Evolutionary conservation across 2,329 filamentous ascomycete genomes (phyloP).

Genomic region (Calonectria honghensis): DNA sequence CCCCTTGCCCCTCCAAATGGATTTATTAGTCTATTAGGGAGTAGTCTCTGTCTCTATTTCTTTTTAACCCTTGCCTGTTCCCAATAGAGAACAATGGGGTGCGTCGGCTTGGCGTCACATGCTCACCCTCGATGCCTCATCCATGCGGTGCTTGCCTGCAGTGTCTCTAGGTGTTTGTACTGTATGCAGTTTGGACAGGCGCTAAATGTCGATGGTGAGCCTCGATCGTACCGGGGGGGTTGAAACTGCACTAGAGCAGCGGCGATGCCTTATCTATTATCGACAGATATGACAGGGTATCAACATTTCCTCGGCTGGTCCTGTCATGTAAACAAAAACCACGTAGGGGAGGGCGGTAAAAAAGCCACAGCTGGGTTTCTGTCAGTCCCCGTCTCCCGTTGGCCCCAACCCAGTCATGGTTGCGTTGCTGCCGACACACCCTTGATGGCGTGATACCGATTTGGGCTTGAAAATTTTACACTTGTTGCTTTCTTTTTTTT

Average conservation of each 20-base stretch:
- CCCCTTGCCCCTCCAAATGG: background rate
- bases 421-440: constrained; percentile 24
- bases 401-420: constrained; percentile 12
- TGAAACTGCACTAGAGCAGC: constrained; percentile 17
- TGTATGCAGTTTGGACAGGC: background rate
- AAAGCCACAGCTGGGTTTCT: constrained; percentile 21
- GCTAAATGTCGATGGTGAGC: constrained; percentile 11
- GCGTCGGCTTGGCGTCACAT: constrained; percentile 50
- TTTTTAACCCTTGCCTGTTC: constrained; percentile 21
- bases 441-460: constrained; percentile 36
- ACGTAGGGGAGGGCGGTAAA: background rate
- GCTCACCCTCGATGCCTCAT: constrained; percentile 26
- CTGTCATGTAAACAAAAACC: constrained; percentile 4
- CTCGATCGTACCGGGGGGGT: constrained; percentile 3
- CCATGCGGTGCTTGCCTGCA: constrained; percentile 4
- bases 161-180: background rate
- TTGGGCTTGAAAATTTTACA: constrained; percentile 18
- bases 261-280: constrained; percentile 17
- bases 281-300: background rate
- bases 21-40: constrained; percentile 20
- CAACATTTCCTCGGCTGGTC: background rate
- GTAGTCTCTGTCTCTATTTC: constrained; percentile 6
- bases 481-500: constrained; percentile 1
- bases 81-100: constrained; percentile 37
- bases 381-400: constrained; percentile 13